phyloP scores from a whole-genome alignment of 2,329 filamentous ascomycete species.

The Anthostomella pinea region DNA sequence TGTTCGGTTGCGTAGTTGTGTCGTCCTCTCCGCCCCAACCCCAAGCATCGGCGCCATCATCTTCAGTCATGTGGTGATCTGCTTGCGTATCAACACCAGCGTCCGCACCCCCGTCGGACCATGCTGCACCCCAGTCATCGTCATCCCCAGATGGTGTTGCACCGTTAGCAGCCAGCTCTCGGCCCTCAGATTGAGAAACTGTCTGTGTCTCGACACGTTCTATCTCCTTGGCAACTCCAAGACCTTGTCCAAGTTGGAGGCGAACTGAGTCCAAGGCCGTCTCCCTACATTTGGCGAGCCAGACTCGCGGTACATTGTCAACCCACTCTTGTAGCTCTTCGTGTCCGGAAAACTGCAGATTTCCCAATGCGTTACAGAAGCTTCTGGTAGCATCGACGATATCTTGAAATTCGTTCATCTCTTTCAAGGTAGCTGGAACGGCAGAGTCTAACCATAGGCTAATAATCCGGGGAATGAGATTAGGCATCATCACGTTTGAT shows the following conservation, averaged over 20 bases:
- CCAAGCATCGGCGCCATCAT: constrained; percentile 56
- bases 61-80: constrained; percentile 13
- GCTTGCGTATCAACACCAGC: constrained; percentile 19
- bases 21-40: constrained; percentile 75
- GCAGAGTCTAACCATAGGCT: constrained; percentile 71
- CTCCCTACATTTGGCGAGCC: constrained; percentile 82
- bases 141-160: constrained; percentile 40
- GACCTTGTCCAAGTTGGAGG: constrained; percentile 61
- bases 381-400: constrained; percentile 61
- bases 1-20: constrained; percentile 30
- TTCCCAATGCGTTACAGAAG: constrained; percentile 63
- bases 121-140: constrained; percentile 74
- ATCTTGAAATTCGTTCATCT: constrained; percentile 68
- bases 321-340: constrained; percentile 75
- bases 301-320: constrained; percentile 73
- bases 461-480: constrained; percentile 66
- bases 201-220: constrained; percentile 84
- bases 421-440: constrained; percentile 71
- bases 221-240: constrained; percentile 66
- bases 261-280: constrained; percentile 74
- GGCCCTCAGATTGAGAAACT: constrained; percentile 65
- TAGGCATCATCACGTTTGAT: constrained; percentile 67
- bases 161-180: constrained; percentile 57
- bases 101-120: constrained; percentile 66
- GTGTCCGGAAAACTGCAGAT: constrained; percentile 60